phyloP scores from a whole-genome alignment of 768 basidiomycete species.

The Boletus pseudopeckii region DNA sequence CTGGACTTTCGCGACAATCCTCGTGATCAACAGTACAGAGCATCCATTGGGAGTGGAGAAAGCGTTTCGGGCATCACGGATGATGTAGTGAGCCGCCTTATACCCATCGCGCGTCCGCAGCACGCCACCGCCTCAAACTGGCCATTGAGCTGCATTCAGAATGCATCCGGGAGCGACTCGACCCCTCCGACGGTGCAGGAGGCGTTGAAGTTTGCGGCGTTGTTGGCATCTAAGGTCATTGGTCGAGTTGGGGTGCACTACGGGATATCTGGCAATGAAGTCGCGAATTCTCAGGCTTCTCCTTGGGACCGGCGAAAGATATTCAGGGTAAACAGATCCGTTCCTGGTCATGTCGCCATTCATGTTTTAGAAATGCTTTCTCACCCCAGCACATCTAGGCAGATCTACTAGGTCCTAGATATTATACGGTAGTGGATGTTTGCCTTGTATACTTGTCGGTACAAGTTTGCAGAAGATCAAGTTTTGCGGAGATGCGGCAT shows the following conservation, averaged over 20 bases:
- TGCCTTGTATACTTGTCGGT: not conserved
- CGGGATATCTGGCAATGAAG: slow-evolving; percentile 23
- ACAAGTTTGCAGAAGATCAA: not conserved
- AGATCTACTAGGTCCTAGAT: slow-evolving; percentile 4
- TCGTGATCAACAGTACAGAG: slow-evolving; percentile 21
- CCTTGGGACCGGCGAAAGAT: slow-evolving; percentile 34
- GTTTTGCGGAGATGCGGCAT: not conserved
- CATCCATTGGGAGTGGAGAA: slow-evolving; percentile 1
- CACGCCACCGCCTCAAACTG: not conserved
- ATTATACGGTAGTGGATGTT: not conserved
- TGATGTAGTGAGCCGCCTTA: slow-evolving; percentile 12
- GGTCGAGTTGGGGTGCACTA: slow-evolving; percentile 31
- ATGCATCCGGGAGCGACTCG: not conserved
- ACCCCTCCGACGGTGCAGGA: slow-evolving; percentile 40
- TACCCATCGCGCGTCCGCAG: slow-evolving; percentile 16
- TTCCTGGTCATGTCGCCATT: not conserved
- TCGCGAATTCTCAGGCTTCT: slow-evolving; percentile 35
- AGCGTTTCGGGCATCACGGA: slow-evolving; percentile 25
- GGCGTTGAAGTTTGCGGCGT: slow-evolving; percentile 50
- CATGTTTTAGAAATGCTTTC: not conserved
- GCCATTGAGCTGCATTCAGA: slow-evolving; percentile 15
- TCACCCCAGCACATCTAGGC: slow-evolving; percentile 9
- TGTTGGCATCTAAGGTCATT: slow-evolving; percentile 44
- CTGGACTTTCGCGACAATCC: slow-evolving; percentile 36
- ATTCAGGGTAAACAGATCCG: not conserved